phyloP scores from a whole-genome alignment of 2,329 filamentous ascomycete genomes.

The Calonectria pteridis region DNA sequence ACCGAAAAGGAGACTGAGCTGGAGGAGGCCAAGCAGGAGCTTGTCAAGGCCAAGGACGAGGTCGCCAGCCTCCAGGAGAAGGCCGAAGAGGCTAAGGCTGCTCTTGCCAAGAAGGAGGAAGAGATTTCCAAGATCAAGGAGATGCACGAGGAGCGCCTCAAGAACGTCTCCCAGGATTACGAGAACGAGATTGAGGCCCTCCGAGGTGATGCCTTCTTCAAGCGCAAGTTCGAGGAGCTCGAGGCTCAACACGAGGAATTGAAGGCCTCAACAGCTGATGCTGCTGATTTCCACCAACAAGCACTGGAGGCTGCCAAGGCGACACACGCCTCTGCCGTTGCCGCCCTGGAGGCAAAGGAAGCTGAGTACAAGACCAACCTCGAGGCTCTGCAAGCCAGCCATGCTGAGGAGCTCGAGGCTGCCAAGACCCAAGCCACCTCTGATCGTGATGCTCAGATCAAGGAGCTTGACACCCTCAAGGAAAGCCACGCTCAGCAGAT shows the following conservation, averaged over 20 bases:
- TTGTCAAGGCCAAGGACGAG: slow-evolving; percentile 59
- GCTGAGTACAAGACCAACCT: slow-evolving; percentile 66
- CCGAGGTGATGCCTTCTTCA: slow-evolving; percentile 73
- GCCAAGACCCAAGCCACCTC: slow-evolving; percentile 66
- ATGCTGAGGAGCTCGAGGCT: slow-evolving; percentile 69
- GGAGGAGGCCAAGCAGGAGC: slow-evolving; percentile 55
- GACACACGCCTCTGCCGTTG: slow-evolving; percentile 58
- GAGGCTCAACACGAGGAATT: slow-evolving; percentile 69
- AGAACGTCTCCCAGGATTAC: slow-evolving; percentile 70
- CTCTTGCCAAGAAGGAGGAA: slow-evolving; percentile 61
- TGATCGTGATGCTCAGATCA: slow-evolving; percentile 61
- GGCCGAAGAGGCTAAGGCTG: slow-evolving; percentile 60
- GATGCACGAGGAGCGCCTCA: slow-evolving; percentile 69
- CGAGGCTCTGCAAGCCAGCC: slow-evolving; percentile 66
- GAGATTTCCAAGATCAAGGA: slow-evolving; percentile 64
- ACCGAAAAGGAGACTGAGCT: slow-evolving; percentile 61
- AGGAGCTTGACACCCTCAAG: slow-evolving; percentile 68
- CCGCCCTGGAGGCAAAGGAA: slow-evolving; percentile 64
- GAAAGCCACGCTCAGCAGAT: slow-evolving; percentile 65
- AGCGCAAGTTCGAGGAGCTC: slow-evolving; percentile 72
- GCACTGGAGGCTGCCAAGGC: slow-evolving; percentile 58
- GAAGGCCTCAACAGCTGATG: slow-evolving; percentile 51
- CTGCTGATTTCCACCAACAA: slow-evolving; percentile 54
- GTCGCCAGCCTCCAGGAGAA: slow-evolving; percentile 62
- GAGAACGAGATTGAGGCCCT: slow-evolving; percentile 75